Conservation (phyloP, 2,329 filamentous ascomycete genomes). For the Lachnellula hyalina region DNA sequence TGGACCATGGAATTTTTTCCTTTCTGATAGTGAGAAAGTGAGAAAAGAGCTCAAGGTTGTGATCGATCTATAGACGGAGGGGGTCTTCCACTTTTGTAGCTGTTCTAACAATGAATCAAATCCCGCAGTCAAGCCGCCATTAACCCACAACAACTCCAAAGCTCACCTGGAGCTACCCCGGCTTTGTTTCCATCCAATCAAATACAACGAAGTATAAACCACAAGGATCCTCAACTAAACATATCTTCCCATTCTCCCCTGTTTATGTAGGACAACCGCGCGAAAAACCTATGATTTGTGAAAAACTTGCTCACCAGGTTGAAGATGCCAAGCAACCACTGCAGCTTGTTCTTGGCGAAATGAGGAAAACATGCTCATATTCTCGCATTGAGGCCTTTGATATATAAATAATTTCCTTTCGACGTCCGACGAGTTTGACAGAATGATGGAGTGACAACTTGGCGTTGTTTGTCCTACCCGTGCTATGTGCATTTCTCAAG, state of each 20-base stretch:
- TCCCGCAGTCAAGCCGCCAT: background rate
- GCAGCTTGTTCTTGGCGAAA: background rate
- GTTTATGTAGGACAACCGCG: background rate
- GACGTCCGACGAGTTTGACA: background rate
- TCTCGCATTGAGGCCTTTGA: slow-evolving; percentile 5
- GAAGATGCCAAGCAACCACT: slow-evolving; percentile 8
- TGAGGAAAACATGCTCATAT: slow-evolving; percentile 12
- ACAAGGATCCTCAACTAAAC: background rate
- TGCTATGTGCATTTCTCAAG: too few relatives aligned
- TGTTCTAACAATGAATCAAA: background rate
- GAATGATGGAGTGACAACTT: too few relatives aligned
- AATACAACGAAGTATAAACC: background rate
- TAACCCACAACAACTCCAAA: background rate
- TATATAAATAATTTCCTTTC: background rate
- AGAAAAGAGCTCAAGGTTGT: background rate
- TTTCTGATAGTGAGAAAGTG: background rate
- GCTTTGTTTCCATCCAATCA: background rate
- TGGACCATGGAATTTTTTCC: background rate
- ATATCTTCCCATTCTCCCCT: background rate
- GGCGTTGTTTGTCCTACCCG: too few relatives aligned
- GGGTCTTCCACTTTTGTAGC: background rate
- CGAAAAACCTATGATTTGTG: background rate
- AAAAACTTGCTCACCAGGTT: slow-evolving; percentile 8
- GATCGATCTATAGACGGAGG: background rate
- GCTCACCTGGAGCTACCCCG: background rate